Base-by-base conservation (phyloP, 2,329 filamentous ascomycete genomes). In the Ophiostoma triangulosporum region DNA sequence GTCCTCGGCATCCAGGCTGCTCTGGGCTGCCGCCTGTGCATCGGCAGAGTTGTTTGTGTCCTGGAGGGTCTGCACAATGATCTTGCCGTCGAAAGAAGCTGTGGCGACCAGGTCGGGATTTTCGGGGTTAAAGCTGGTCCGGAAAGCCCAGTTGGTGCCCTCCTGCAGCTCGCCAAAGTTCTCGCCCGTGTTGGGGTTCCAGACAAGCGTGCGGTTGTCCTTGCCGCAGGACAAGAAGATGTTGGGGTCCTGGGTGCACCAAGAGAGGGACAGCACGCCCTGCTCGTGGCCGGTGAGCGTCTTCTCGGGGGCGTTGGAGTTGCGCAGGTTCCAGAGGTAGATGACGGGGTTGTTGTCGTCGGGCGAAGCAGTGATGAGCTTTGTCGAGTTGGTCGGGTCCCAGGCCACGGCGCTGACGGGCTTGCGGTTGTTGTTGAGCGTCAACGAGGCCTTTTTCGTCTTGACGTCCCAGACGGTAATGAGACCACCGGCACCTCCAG, bases 101-200 rank as follows among this genome's bases (percentile, higher is more conserved):
- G 93, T 97, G 17, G 94, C 94, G 50, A 91, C 88, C 55, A 98
- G 75, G 64, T 83, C 87, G 11, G 93, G 91, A 67, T 98, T 95
- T 61, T 87, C 83, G 29, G 93, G 93, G 66, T 95, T 90, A 77
- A 94, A 97, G 57, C 84, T 80, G 5, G 93, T 95, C 65, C 91
- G 83, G 73, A 98, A 98, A 6, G 90, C 95, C 91, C 93, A 98
- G 69, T 97, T 98, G n/a, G 91, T 96, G 52, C 95, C 90, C 62
- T 96, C 88, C 4, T 91, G 90, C 64, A 97, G 91, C 69, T 97
- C 91, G 59, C 94, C 93, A 58, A 89, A 85, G 12, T 80, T 76
- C 64, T 93, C 81, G 52, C 91, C 91, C 3, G 86, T 95, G 63
- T 93, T 86, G 1, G 93, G 88, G 68, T 97, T 97, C 93, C 94